Evolutionary conservation across 1,284 basidiomycete genomes (phyloP), one percentile per base, ranked within the genome.

Genomic region (Ganoderma multipileum): DNA sequence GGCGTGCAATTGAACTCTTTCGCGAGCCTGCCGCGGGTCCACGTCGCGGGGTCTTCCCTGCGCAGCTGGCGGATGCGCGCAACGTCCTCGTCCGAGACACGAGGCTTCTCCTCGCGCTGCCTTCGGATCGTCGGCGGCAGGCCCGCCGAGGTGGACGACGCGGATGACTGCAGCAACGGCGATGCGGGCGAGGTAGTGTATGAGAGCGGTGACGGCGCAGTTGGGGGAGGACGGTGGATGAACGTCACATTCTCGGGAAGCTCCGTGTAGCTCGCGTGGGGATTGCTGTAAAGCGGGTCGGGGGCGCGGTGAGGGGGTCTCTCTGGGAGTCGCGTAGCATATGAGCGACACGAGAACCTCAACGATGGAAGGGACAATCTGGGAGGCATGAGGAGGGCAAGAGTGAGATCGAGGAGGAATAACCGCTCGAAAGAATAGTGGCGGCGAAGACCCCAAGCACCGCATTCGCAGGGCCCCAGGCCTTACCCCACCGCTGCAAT

Each of bases 191-290:
- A 82, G 11, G 88, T 87, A 2, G 88, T 90, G 68, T 89, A 86
- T 26, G 92, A 94, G 70, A 85, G 82, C 7, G 92, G 91, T 18
- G 91, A 85, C 6, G 91, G 89, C 11, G 88, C 85, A 2, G 90
- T 87, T 0, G 92, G 91, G 0, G 92, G 93, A 28, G 91, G 91
- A 57, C 93, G 89, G 77, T 92, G 91, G 70, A 94, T 89, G 77
- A 94, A 94, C 0, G 91, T 92, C 67, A 93, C 77, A 70, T 86
- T 84, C 55, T 87, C 87, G 3, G 84, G 79, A 52, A 93, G 80
- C 14, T 83, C 71, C 23, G 86, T 86, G 72, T 89, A 86, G 39
- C 81, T 79, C 41, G 88, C 89, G 55, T 86, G 83, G 18, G 89
- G 84, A 69, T 85, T 87, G 79, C 85, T 86, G 61, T 80, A 69